These are phyloP conservation scores for Termitomyces sp. DNA, from an alignment of 768 basidiomycete species.

Conservation along the genomic window DNA sequence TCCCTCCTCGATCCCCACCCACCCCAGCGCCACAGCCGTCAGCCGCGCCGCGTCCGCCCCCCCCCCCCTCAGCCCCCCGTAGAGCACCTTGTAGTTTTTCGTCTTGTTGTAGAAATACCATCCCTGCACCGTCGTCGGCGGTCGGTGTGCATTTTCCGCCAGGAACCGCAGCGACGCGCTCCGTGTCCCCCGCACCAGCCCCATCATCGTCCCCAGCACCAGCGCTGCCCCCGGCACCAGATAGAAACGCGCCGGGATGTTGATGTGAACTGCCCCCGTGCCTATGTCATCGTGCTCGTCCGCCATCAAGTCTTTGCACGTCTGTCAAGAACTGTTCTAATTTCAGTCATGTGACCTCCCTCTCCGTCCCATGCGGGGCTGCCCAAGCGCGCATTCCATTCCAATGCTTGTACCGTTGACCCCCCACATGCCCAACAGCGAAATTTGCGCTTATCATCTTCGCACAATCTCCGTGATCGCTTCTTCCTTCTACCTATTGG, in stretches of 20 bases:
- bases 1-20: constrained; percentile 39
- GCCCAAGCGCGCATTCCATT: not conserved
- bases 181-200: constrained; percentile 68
- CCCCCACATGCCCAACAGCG: constrained; percentile 1
- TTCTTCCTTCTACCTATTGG: not conserved
- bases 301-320: not conserved
- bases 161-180: constrained; percentile 72
- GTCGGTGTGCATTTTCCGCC: constrained; percentile 89
- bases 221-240: constrained; percentile 56
- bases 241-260: constrained; percentile 53
- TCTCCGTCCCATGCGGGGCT: not conserved
- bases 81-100: constrained; percentile 84
- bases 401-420: too few species aligned
- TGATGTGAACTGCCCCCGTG: constrained; percentile 7
- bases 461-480: not conserved
- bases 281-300: too few species aligned
- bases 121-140: constrained; percentile 79
- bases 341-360: constrained; percentile 7
- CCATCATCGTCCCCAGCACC: constrained; percentile 58
- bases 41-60: constrained; percentile 51
- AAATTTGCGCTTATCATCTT: constrained; percentile 5
- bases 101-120: constrained; percentile 98
- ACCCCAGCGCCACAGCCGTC: constrained; percentile 30
- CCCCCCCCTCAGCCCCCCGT: constrained; percentile 65
- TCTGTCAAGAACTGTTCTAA: too few species aligned